Percentiles rank a stretch among this genome's conserved stretches.
These are phyloP conservation scores for Podila epigama DNA, from an alignment of 192 early-diverging fungal species.

Conservation along the genomic window DNA sequence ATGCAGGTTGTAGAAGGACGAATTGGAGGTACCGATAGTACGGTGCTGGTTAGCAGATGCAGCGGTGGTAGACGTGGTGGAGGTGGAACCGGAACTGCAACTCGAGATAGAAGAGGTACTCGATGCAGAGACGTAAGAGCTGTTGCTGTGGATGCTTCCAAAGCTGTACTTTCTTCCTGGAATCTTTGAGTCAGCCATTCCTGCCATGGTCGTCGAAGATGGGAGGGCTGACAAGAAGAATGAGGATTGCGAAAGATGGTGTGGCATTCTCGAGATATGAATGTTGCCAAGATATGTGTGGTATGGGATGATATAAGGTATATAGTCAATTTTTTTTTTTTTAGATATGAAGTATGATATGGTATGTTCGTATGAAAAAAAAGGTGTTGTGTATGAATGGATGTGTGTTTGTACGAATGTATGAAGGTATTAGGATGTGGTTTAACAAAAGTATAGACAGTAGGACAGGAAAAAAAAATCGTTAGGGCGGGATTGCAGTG, in stretches of 20 bases:
- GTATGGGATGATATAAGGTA: too few species aligned
- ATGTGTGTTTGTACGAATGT: neutral
- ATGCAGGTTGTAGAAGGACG: slow-evolving; percentile 41
- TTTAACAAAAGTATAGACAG: too few species aligned
- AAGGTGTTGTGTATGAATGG: neutral
- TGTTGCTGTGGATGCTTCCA: slow-evolving; percentile 14
- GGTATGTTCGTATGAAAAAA: neutral
- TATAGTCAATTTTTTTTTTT: neutral
- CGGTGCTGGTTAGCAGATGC: too few species aligned
- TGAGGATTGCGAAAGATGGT: slow-evolving; percentile 16
- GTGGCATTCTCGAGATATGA: slow-evolving; percentile 9
- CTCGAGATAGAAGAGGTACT: too few species aligned
- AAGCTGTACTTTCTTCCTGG: slow-evolving; percentile 4
- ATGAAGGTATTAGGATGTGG: neutral
- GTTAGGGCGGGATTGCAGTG: neutral
- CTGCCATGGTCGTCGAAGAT: slow-evolving; percentile 7
- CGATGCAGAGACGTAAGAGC: too few species aligned
- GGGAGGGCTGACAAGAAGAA: slow-evolving; percentile 36
- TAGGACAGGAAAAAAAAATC: neutral
- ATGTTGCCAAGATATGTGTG: too few species aligned
- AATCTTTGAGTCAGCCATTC: neutral
- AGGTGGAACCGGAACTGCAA: slow-evolving; percentile 4
- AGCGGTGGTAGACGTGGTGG: too few species aligned
- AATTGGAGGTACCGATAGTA: neutral
- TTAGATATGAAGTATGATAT: neutral